phyloP scores from a whole-genome alignment of 1,139 yeast genomes.

The Suhomyces taliae region DNA sequence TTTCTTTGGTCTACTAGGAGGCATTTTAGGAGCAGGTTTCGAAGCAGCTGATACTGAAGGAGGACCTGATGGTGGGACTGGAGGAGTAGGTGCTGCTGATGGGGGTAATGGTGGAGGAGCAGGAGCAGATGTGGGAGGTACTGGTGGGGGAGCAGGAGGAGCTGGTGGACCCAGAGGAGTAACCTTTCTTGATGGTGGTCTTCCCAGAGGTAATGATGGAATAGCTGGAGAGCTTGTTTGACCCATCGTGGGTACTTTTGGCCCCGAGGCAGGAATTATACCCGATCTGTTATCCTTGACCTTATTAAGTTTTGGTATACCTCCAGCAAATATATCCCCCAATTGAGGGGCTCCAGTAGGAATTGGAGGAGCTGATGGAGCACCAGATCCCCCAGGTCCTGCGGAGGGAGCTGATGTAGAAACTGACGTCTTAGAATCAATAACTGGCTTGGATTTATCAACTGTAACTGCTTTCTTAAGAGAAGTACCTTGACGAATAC shows the following conservation, averaged over 20 bases:
- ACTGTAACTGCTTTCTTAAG: conserved; percentile 69
- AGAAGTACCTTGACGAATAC: conserved; percentile 74
- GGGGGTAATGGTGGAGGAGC: conserved; percentile 9
- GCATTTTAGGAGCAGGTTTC: conserved; percentile 24
- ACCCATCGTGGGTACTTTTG: conserved; percentile 27
- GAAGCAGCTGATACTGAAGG: conserved; percentile 19
- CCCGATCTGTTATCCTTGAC: conserved; percentile 46
- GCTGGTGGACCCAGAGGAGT: conserved; percentile 14
- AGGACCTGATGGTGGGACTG: conserved; percentile 16
- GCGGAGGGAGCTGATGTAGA: conserved; percentile 14
- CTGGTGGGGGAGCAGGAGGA: conserved; percentile 13
- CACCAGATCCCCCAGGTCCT: conserved; percentile 10
- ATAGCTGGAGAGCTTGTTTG: background rate
- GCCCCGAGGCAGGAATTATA: conserved; percentile 41
- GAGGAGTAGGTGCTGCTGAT: conserved; percentile 15
- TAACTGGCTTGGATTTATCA: conserved; percentile 46
- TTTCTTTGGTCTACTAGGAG: conserved; percentile 32
- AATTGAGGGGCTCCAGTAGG: conserved; percentile 52
- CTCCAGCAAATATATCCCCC: conserved; percentile 84
- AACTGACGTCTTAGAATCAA: conserved; percentile 33
- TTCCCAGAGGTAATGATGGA: conserved; percentile 6
- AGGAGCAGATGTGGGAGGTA: conserved; percentile 17
- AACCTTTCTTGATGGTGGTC: conserved; percentile 18
- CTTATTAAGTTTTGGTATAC: conserved; percentile 76
- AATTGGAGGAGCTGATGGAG: conserved; percentile 16